Percentiles rank a stretch among this genome's conserved stretches.
Conservation (phyloP, 1,139 yeast genomes). For the Yamadazyma conglobata region DNA sequence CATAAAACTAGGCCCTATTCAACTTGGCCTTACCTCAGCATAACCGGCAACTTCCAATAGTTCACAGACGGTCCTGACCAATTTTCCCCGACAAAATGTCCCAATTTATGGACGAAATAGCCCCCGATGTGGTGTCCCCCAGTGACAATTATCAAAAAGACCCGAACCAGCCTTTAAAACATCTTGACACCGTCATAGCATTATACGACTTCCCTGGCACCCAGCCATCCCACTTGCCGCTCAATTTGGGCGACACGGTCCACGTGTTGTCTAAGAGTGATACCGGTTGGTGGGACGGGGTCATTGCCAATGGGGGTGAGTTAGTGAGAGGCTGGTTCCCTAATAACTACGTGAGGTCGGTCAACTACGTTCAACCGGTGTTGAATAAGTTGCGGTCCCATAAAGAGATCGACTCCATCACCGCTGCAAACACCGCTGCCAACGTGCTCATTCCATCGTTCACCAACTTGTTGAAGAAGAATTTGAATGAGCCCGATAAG, state of each 20-base stretch:
- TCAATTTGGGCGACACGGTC: conserved; percentile 49
- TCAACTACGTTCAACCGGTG: conserved; percentile 46
- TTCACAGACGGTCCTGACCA: too few species aligned
- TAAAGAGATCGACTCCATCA: conserved; percentile 42
- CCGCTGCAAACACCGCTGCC: conserved; percentile 52
- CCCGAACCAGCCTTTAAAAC: conserved; percentile 28
- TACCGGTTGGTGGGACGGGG: conserved; percentile 80
- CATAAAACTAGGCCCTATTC: too few species aligned
- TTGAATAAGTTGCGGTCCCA: conserved; percentile 37
- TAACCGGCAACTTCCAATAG: too few species aligned
- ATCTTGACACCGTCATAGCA: conserved; percentile 50
- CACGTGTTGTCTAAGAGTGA: conserved; percentile 51
- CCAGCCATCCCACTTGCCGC: conserved; percentile 43
- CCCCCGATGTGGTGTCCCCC: conserved; percentile 39
- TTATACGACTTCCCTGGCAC: conserved; percentile 50
- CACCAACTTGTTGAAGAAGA: conserved; percentile 38
- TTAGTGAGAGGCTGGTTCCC: conserved; percentile 75
- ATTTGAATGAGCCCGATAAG: conserved; percentile 29
- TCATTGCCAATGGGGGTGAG: conserved; percentile 37
- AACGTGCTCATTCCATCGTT: conserved; percentile 47
- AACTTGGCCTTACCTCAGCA: too few species aligned
- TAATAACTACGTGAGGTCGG: conserved; percentile 50
- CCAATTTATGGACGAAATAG: conserved; percentile 28
- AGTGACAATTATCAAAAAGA: conserved; percentile 19
- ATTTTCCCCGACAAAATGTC: too few species aligned